A percentile compares a stretch with the other conserved stretches of the same genome.
These are phyloP conservation scores for Penicillium sp. DNA, from an alignment of 2,329 filamentous ascomycete genomes.

Conservation along the genomic window DNA sequence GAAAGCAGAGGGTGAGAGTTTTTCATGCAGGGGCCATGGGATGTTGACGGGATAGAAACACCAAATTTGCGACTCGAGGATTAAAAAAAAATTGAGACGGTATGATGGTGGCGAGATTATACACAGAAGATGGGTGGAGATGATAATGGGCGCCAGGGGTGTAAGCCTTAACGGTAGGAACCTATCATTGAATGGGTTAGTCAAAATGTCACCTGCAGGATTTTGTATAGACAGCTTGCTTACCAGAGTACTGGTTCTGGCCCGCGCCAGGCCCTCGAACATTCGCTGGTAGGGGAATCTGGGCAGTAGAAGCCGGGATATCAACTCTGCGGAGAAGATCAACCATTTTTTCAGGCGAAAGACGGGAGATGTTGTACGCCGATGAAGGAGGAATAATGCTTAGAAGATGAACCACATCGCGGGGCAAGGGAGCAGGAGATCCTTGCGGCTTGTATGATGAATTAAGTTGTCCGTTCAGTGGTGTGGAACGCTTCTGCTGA, in stretches of 20 bases:
- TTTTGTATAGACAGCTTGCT: slow-evolving; percentile 4
- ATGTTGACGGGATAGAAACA: slow-evolving; percentile 2
- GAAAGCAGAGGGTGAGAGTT: background rate
- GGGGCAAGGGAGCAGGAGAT: slow-evolving; percentile 68
- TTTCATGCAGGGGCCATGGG: background rate
- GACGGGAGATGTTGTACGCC: slow-evolving; percentile 69
- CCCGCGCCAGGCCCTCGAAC: slow-evolving; percentile 30
- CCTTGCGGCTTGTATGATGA: slow-evolving; percentile 53
- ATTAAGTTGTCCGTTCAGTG: slow-evolving; percentile 29
- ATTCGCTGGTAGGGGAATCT: slow-evolving; percentile 39
- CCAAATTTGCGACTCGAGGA: slow-evolving; percentile 1
- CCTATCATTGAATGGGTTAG: slow-evolving; percentile 5
- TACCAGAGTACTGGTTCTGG: slow-evolving; percentile 38
- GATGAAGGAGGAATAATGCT: slow-evolving; percentile 73
- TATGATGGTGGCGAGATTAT: slow-evolving; percentile 5
- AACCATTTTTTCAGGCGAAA: slow-evolving; percentile 71
- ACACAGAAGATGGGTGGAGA: slow-evolving; percentile 4
- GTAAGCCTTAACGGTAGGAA: slow-evolving; percentile 19
- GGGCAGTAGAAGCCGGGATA: slow-evolving; percentile 57
- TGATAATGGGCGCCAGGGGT: background rate
- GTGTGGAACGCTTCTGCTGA: slow-evolving; percentile 61
- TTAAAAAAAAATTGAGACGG: background rate
- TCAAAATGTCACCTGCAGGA: background rate
- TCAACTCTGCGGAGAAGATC: slow-evolving; percentile 68
- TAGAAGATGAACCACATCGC: slow-evolving; percentile 63